Evolutionary conservation across 2,329 filamentous ascomycete genomes (phyloP).

Genomic region (Tolypocladium pustulatum): DNA sequence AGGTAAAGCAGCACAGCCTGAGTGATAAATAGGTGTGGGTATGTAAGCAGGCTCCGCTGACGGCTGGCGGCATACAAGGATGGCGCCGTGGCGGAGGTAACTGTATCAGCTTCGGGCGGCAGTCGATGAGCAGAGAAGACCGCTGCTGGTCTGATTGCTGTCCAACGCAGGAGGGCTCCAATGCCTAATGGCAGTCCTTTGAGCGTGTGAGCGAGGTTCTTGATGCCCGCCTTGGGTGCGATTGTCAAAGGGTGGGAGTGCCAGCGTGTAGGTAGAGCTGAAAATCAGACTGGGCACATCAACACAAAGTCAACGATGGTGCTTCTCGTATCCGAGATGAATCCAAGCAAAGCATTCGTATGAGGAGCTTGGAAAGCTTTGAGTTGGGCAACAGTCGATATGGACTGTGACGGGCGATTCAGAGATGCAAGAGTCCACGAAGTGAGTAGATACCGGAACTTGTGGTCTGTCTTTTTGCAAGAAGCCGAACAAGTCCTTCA

Average conservation of each 20-base stretch:
- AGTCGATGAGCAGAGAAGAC: background rate
- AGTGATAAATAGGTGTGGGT: background rate
- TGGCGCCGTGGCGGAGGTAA: background rate
- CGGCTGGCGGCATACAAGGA: background rate
- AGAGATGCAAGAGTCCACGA: background rate
- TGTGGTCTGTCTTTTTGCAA: background rate
- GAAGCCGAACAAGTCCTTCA: background rate
- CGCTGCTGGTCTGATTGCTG: background rate
- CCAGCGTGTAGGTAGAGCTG: background rate
- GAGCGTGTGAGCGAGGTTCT: background rate
- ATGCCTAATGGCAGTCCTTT: background rate
- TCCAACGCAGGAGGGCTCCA: background rate
- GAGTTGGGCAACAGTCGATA: too few species aligned
- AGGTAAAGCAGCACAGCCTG: background rate
- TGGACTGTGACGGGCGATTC: background rate
- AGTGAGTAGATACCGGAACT: background rate
- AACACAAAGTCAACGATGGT: background rate
- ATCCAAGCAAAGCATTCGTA: too few species aligned
- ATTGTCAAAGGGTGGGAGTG: background rate
- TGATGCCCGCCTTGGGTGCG: background rate
- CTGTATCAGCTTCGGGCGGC: conserved; percentile 1
- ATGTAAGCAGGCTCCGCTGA: conserved; percentile 4
- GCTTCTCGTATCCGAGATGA: background rate
- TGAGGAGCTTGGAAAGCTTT: too few species aligned
- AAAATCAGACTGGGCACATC: background rate